phyloP scores from a whole-genome alignment of 495 filamentous ascomycete species.

The Talaromyces liani region DNA sequence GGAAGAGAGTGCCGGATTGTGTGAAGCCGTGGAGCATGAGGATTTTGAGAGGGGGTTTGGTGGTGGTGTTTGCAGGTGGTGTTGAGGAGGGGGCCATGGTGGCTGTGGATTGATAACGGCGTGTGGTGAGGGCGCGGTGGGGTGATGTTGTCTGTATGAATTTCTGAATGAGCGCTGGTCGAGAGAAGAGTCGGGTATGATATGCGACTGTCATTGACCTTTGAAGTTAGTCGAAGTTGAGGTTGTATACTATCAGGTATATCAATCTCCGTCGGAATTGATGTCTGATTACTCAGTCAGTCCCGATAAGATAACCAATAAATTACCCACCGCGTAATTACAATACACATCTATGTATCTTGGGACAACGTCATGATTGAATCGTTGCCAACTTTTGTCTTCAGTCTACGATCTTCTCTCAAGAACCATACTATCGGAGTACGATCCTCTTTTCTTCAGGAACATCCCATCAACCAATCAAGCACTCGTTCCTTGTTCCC shows the following conservation, averaged over 20 bases:
- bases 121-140: background rate
- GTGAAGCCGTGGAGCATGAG: constrained; percentile 70
- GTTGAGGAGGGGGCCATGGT: constrained; percentile 17
- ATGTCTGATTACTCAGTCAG: background rate
- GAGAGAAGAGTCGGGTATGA: background rate
- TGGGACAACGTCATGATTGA: background rate
- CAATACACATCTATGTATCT: background rate
- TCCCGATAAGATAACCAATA: background rate
- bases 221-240: background rate
- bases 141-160: background rate
- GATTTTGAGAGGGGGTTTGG: constrained; percentile 34
- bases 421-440: background rate
- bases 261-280: background rate
- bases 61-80: background rate
- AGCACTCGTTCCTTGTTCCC: background rate
- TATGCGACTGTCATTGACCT: background rate
- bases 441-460: background rate
- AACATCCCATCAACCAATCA: background rate
- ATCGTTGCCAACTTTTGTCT: background rate
- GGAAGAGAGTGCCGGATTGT: constrained; percentile 81
- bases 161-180: background rate
- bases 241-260: background rate
- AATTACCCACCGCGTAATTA: background rate
- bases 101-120: background rate
- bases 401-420: background rate